Evolutionary conservation across 1,284 basidiomycete species (phyloP).

Genomic region (Somion occarium): DNA sequence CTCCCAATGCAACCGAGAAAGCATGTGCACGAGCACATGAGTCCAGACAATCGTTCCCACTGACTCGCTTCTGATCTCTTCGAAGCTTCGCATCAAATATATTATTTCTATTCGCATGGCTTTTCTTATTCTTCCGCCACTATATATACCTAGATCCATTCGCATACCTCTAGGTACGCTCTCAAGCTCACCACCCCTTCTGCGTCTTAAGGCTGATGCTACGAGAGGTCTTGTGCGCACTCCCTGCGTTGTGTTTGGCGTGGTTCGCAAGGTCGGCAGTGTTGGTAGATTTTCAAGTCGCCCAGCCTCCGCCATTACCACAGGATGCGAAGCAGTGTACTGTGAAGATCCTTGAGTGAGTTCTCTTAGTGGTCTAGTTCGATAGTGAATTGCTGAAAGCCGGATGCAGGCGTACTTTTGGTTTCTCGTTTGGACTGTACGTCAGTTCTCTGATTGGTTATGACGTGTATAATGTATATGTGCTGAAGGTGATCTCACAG

Average conservation of each 20-base stretch:
- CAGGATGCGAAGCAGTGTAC: constrained; percentile 56
- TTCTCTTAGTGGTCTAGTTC: constrained; percentile 7
- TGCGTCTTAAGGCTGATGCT: background rate
- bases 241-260: constrained; percentile 14
- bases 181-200: background rate
- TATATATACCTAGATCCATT: background rate
- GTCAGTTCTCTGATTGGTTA: no score
- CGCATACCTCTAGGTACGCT: background rate
- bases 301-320: constrained; percentile 64
- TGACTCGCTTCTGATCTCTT: background rate
- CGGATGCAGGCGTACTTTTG: constrained; percentile 57
- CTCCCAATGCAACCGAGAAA: background rate
- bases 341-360: constrained; percentile 59
- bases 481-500: no score
- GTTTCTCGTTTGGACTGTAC: constrained; percentile 66
- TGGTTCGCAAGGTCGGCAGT: constrained; percentile 32
- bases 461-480: no score
- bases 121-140: background rate
- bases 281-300: constrained; percentile 69
- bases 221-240: constrained; percentile 11
- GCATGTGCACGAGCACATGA: background rate
- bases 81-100: background rate
- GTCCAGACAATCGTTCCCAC: background rate
- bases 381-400: background rate
- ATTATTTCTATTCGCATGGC: background rate